Percentiles rank a stretch among this genome's conserved stretches.
These are phyloP conservation scores for Penicillium hordei DNA, from an alignment of 2,329 filamentous ascomycete species.

Conservation along the genomic window DNA sequence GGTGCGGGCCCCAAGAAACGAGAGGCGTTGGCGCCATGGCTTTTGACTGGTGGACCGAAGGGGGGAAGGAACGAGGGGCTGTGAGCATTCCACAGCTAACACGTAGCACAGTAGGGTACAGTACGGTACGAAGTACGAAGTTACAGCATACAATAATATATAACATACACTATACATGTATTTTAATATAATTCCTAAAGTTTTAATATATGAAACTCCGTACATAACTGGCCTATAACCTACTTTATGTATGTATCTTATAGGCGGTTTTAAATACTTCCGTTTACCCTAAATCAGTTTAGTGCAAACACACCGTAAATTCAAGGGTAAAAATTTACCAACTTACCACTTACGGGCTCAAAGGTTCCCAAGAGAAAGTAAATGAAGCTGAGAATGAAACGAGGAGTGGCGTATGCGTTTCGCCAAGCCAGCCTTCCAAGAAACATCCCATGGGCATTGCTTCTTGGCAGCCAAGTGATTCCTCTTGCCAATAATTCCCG, in stretches of 20 bases:
- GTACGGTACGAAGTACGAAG: neutral
- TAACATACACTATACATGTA: too few species aligned
- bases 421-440: slow-evolving; percentile 19
- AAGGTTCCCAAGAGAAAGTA: neutral
- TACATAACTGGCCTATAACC: neutral
- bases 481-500: slow-evolving; percentile 29
- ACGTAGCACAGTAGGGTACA: slow-evolving; percentile 9
- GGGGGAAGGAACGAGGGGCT: slow-evolving; percentile 15
- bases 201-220: neutral
- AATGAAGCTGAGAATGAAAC: neutral
- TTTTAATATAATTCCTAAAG: neutral
- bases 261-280: neutral
- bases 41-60: slow-evolving; percentile 18
- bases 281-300: neutral
- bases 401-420: neutral
- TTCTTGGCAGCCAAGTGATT: slow-evolving; percentile 31
- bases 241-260: neutral
- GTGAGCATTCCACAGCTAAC: slow-evolving; percentile 17
- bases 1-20: slow-evolving; percentile 23
- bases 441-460: slow-evolving; percentile 17
- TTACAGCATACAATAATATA: neutral
- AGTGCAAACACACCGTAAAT: neutral
- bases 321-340: too few species aligned
- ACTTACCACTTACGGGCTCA: neutral
- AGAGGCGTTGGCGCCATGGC: slow-evolving; percentile 15